Percentiles rank a stretch among this genome's conserved stretches.
Conservation (phyloP, 176 grass and related monocot species). For the Thinopyrum elongatum region DNA sequence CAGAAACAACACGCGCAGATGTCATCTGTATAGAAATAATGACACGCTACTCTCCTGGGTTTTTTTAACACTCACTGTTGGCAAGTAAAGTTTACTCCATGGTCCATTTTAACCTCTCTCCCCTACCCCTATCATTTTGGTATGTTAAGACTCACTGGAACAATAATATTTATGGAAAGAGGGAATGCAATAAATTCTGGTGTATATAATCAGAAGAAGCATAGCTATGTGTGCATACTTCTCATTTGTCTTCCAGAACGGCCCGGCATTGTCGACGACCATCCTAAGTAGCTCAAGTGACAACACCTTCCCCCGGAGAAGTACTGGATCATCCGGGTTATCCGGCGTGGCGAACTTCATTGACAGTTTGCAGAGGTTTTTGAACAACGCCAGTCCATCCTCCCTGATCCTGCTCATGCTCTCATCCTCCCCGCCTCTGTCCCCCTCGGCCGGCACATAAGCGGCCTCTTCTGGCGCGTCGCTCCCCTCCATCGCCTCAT, state of each 20-base stretch:
- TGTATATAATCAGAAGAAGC: slow-evolving; percentile 5
- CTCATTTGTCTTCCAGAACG: slow-evolving; percentile 75
- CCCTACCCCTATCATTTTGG: background rate
- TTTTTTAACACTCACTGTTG: background rate
- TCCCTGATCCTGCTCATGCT: slow-evolving; percentile 70
- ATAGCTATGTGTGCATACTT: slow-evolving; percentile 40
- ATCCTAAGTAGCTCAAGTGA: slow-evolving; percentile 88
- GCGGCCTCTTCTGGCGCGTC: slow-evolving; percentile 26
- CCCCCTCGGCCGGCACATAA: slow-evolving; percentile 19
- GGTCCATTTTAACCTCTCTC: background rate
- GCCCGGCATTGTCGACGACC: slow-evolving; percentile 73
- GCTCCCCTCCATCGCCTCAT: slow-evolving; percentile 83
- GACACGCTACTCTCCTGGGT: background rate
- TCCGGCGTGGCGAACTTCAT: slow-evolving; percentile 85
- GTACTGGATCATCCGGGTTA: slow-evolving; percentile 70
- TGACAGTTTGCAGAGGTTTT: slow-evolving; percentile 87
- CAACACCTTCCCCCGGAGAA: slow-evolving; percentile 85
- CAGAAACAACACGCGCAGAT: background rate
- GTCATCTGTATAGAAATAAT: background rate
- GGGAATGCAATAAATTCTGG: slow-evolving; percentile 10
- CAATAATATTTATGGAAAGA: background rate
- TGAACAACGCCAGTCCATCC: slow-evolving; percentile 81
- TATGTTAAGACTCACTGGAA: background rate
- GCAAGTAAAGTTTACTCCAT: background rate
- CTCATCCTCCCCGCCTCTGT: background rate